Evolutionary conservation across 495 filamentous ascomycete species (phyloP), one percentile per base, ranked within the genome.

Genomic region (Penicillium salamii): DNA sequence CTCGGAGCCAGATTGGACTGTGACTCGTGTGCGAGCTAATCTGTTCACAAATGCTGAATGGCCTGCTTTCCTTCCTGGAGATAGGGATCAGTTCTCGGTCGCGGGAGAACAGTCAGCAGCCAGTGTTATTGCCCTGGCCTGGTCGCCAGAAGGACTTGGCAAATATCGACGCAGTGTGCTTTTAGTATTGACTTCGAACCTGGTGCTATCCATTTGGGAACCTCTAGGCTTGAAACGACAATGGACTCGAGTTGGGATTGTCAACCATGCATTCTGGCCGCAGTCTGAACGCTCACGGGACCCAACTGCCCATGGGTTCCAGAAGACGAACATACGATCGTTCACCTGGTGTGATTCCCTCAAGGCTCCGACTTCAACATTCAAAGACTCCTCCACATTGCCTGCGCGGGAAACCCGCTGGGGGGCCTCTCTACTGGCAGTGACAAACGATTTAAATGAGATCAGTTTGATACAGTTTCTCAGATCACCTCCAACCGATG

Each of bases 41-140:
- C 37, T 68, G 14, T 85, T 83, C 59, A 81, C 78, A 5, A 49
- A 62, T 26, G 54, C 63, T n/a, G 81, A 84, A 59, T 78, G 80
- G 68, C 69, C 76, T 0, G 51, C 53, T n/a, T 70, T 73, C 45
- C 54, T 67, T 11, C 75, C 75, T 1, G 65, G 73, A 31, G 64
- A 67, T 31, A 74, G 74, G 18, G 59, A 71, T 35, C 58, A 70
- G 17, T 81, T 81, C 67, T 84, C 82, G 7, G 67, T 86, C 37
- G 85, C 79, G 3, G 81, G 82, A 50, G 85, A 88, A 59, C 79
- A 82, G 56, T 84, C 82, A 4, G 52, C 60, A 5, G 79, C 78
- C 42, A 70, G 63, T 37, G 76, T 85, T 18, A 66, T 73, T 21
- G 66, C 63, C 9, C 53, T 86, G 20, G 68, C 68, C 14, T 88